These are phyloP conservation scores for Nicotiana otophora DNA, from an alignment of 257 asterid species.

Conservation along the genomic window DNA sequence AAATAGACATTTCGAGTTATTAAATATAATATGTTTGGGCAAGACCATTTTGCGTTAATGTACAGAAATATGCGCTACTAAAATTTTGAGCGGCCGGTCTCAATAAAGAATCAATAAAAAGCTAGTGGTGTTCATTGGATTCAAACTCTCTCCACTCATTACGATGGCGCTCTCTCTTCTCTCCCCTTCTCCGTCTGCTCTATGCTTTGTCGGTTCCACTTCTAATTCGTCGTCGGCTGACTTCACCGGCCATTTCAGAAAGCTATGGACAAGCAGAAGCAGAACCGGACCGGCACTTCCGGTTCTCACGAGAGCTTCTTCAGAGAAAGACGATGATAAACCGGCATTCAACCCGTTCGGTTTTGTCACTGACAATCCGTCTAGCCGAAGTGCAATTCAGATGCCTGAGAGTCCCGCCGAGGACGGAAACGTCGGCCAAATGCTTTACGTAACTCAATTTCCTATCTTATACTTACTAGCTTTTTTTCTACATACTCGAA, in stretches of 20 bases:
- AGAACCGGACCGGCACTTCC: conserved; percentile 17
- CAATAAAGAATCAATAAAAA: neutral
- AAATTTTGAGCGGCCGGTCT: too few relatives aligned
- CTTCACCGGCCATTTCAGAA: neutral
- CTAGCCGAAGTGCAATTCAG: conserved; percentile 90
- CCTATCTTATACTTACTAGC: neutral
- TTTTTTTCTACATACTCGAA: too few relatives aligned
- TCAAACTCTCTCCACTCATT: conserved; percentile 42
- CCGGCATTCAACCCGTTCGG: conserved; percentile 90
- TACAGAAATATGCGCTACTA: too few relatives aligned
- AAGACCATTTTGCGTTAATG: too few relatives aligned
- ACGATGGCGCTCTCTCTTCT: conserved; percentile 29
- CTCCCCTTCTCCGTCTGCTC: conserved; percentile 26
- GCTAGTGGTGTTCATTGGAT: conserved; percentile 23
- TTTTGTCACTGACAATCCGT: conserved; percentile 90
- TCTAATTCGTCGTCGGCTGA: conserved; percentile 11
- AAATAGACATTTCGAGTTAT: too few relatives aligned
- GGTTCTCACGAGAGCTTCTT: conserved; percentile 47
- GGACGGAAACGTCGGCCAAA: conserved; percentile 94
- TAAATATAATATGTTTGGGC: too few relatives aligned
- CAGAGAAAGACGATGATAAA: conserved; percentile 50
- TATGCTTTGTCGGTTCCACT: conserved; percentile 22
- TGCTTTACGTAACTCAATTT: conserved; percentile 59
- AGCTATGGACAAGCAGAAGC: conserved; percentile 16
- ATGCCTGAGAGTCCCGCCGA: conserved; percentile 93